Conservation (phyloP, 345 rosid genomes). For the Eucalyptus regnans region DNA sequence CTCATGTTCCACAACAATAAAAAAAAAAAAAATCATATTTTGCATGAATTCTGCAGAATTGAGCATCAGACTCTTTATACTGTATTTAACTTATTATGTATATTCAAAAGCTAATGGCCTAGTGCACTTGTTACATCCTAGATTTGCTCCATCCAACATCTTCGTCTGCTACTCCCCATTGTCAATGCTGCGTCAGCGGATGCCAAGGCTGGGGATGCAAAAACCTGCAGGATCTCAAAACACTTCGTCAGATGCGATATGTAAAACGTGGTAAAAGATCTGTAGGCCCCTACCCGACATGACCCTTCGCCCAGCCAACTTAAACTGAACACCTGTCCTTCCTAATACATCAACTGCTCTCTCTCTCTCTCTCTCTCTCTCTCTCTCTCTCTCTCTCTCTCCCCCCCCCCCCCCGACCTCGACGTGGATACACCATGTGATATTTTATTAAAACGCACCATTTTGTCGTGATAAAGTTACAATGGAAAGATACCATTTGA, state of each 20-base stretch:
- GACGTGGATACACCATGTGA: too few relatives aligned
- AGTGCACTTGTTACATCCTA: neutral
- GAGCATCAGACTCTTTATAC: neutral
- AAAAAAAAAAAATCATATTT: neutral
- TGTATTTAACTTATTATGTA: neutral
- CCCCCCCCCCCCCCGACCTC: too few relatives aligned
- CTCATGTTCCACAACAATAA: neutral
- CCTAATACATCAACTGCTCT: too few relatives aligned
- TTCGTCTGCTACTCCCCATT: neutral
- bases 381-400: too few relatives aligned
- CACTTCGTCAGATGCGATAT: neutral
- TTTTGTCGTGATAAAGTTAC: too few relatives aligned
- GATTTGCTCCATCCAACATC: neutral
- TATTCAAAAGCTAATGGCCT: neutral
- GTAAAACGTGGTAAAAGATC: neutral
- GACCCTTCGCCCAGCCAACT: neutral
- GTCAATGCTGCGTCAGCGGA: neutral
- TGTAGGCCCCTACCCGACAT: neutral
- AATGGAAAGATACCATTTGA: too few relatives aligned
- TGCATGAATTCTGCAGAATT: neutral
- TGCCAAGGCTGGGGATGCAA: neutral
- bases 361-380: too few relatives aligned
- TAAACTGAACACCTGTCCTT: too few relatives aligned
- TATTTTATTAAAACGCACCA: too few relatives aligned
- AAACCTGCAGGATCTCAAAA: neutral